Base-by-base conservation (phyloP, 2,329 filamentous ascomycete species). In the Periconia sp. region DNA sequence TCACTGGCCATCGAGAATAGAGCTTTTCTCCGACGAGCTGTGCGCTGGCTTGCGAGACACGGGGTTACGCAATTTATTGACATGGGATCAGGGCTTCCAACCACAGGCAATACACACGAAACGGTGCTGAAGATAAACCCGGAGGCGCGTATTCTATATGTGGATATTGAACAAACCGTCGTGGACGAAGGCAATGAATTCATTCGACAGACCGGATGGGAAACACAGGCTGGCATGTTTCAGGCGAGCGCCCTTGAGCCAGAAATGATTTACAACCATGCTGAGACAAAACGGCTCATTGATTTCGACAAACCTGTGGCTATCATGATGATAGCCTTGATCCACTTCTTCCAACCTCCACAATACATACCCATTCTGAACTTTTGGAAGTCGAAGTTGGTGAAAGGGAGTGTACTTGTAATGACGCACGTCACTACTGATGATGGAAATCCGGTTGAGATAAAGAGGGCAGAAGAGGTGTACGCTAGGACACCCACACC, bases 31-130 rank as follows among this genome's bases (percentile, higher is more conserved):
- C 40, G 40, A 4, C 24, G 45, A 22, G 35, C 45, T 5, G 40
- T 48, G 23, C 34, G 45, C 4, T 46, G 26, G 26, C 24, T 46
- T 8, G 32, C 35, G 6, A 30, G 37, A 12, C 24, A 46, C 15
- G 46, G 43, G 4, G 23, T 47, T 5, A 47, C 37, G 13, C 46
- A 50, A 25, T 50, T 50, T 33, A 43, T 50, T 21, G 46, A 50
- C 25, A 34, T 50, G 11, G 46, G 46, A 10, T 46, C 37, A 26
- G 46, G 46, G 13, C 43, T 50, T 12, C 46, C 46, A 7, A 46
- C 43, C 7, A 19, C 32, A 4, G 29, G 34, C 3, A 47, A 37
- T 26, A 50, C 46, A n/a, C 46, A 47, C 25, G 42, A 50, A n/a
- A 32, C 38, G 12, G 43, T 30, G 16, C 34, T 48, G 26, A 21